These are phyloP conservation scores for Spizellomyces punctatus DNA, from an alignment of 192 early-diverging fungal species.

Conservation along the genomic window DNA sequence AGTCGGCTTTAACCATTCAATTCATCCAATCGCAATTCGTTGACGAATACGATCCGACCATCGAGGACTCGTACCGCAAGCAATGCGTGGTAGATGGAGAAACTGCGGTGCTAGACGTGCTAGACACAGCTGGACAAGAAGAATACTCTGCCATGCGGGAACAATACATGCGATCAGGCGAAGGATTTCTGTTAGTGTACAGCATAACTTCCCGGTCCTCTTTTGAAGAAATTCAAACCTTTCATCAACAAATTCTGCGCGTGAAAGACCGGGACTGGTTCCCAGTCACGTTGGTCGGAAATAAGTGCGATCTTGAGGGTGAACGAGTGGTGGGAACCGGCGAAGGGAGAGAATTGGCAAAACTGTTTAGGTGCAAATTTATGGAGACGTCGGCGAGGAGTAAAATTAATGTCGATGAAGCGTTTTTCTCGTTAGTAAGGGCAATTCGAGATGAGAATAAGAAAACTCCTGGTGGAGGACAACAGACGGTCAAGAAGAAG, in stretches of 20 bases:
- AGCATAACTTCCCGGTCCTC: conserved; percentile 65
- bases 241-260: conserved; percentile 67
- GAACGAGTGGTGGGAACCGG: conserved; percentile 50
- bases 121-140: conserved; percentile 82
- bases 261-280: conserved; percentile 67
- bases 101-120: conserved; percentile 72
- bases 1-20: conserved; percentile 59
- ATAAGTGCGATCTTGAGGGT: conserved; percentile 75
- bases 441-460: conserved; percentile 65
- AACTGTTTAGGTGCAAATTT: conserved; percentile 68
- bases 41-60: conserved; percentile 53
- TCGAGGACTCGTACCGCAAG: conserved; percentile 70
- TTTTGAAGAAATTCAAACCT: conserved; percentile 66
- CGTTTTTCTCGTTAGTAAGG: conserved; percentile 79
- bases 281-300: conserved; percentile 78
- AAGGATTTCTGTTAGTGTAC: conserved; percentile 82
- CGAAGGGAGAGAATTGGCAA: conserved; percentile 78
- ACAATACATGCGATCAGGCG: conserved; percentile 79
- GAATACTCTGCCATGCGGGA: conserved; percentile 54
- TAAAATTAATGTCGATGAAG: conserved; percentile 84
- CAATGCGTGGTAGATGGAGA: conserved; percentile 76
- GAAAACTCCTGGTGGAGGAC: conserved; percentile 23
- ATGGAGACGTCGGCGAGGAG: conserved; percentile 85
- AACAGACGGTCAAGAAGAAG: conserved; percentile 16
- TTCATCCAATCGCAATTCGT: conserved; percentile 80